Base-by-base conservation (phyloP, 192 early-diverging fungal species). In the Dissophora ornata region DNA sequence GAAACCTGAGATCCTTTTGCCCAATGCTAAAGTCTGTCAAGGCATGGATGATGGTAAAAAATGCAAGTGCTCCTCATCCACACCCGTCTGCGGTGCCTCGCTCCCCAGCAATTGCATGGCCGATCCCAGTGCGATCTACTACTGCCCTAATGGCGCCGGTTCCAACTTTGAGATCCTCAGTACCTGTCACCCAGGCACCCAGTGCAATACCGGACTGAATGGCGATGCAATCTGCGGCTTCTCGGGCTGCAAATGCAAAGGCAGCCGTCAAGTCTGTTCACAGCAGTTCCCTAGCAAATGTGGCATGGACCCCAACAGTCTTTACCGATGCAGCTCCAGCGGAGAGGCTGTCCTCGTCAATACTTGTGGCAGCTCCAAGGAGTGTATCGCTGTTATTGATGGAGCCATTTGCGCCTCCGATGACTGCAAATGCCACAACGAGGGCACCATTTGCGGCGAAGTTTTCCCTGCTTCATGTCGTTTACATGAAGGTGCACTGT, bases 381-480 rank as follows among this genome's bases (percentile, higher is more conserved):
- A 55, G 42, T 65, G 63, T 30, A n/a, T 55, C 26, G 18, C 50
- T 47, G 19, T 65, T 26, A n/a, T 52, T 22, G 42, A 54, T 16
- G 63, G 63, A 4, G 34, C 63, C 15, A 36, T 56, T 30, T 65
- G 63, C 22, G 40, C 34, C 12, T 32, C 21, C 42, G 32, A 40
- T 1, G 51, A 54, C 21, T 64, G 62, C 51, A 54, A 13, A 25
- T 64, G 62, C 21, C 33, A 15, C 38, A n/a, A 30, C 22, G 51
- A 54, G 12, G 62, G 40, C n/a, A 40, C 51, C 4, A 21, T 41
- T 26, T 64, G 62, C 41, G 62, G 62, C 28, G 62, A 64, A n/a
- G 26, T 11, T 0, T 64, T 64, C 51, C 62, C 62, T 3, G 0
- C n/a, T 10, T 19, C 21, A 4, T 64, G 62, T 36, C 32, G 38